Evolutionary conservation across 441 rosid species (phyloP).

Genomic region (Isatis lusitanica): DNA sequence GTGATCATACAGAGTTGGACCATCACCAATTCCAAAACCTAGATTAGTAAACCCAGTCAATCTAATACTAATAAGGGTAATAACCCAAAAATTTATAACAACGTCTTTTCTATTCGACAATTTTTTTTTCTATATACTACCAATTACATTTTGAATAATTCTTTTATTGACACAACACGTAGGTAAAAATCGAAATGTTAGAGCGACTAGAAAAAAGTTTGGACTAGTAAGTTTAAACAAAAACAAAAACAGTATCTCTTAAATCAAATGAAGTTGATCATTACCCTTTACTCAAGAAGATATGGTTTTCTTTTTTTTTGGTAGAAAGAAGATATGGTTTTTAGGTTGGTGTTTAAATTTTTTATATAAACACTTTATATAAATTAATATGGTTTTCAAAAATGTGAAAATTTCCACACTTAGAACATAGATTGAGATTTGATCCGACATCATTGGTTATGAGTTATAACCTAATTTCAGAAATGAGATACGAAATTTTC

Average conservation of each 20-base stretch:
- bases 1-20: constrained; percentile 4
- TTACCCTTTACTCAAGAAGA: not conserved
- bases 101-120: not conserved
- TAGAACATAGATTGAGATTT: not conserved
- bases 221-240: not conserved
- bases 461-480: not conserved
- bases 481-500: not conserved
- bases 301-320: too few species aligned
- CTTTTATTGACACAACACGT: not conserved
- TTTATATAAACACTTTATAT: not conserved
- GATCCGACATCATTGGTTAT: not conserved
- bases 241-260: not conserved
- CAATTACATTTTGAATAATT: not conserved
- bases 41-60: not conserved
- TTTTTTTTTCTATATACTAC: not conserved
- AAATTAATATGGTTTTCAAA: not conserved
- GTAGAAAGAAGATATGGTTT: not conserved
- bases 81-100: not conserved
- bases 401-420: not conserved
- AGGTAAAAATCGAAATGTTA: not conserved
- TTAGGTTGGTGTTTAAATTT: not conserved
- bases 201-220: not conserved
- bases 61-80: not conserved
- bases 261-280: not conserved
- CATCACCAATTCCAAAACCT: not conserved